These are phyloP conservation scores for Macaranga tanarius DNA, from an alignment of 441 rosid genomes.

Conservation along the genomic window DNA sequence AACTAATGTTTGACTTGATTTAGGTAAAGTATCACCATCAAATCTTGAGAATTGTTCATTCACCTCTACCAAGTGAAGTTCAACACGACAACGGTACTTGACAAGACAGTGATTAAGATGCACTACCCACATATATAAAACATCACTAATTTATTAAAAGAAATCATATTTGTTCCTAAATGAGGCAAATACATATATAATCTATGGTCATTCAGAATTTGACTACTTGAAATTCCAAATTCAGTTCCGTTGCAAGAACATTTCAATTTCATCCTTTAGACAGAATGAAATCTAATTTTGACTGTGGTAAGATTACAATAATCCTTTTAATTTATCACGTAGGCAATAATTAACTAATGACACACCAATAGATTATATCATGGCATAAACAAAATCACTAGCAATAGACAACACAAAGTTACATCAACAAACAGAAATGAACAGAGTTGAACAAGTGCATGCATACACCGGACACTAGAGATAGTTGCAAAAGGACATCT, in stretches of 20 bases:
- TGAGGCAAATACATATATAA: no score
- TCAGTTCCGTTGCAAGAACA: neutral
- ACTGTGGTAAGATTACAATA: no score
- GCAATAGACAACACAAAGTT: neutral
- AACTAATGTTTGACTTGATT: slow-evolving; percentile 12
- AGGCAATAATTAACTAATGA: no score
- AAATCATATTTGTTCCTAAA: neutral
- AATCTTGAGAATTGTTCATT: slow-evolving; percentile 3
- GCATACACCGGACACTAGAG: no score
- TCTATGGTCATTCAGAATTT: neutral
- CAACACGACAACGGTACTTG: neutral
- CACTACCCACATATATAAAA: slow-evolving; percentile 12
- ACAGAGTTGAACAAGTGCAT: neutral
- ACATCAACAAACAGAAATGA: neutral
- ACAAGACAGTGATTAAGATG: slow-evolving; percentile 18
- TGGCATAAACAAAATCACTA: neutral
- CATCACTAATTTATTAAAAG: neutral
- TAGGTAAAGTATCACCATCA: slow-evolving; percentile 7
- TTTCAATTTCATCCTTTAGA: neutral
- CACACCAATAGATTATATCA: neutral
- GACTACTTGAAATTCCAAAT: neutral
- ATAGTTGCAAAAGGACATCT: no score
- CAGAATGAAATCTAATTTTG: neutral
- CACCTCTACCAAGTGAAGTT: neutral
- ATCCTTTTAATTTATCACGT: no score